Evolutionary conservation across 1,284 basidiomycete genomes (phyloP).

Genomic region (Moniliophthora roreri): DNA sequence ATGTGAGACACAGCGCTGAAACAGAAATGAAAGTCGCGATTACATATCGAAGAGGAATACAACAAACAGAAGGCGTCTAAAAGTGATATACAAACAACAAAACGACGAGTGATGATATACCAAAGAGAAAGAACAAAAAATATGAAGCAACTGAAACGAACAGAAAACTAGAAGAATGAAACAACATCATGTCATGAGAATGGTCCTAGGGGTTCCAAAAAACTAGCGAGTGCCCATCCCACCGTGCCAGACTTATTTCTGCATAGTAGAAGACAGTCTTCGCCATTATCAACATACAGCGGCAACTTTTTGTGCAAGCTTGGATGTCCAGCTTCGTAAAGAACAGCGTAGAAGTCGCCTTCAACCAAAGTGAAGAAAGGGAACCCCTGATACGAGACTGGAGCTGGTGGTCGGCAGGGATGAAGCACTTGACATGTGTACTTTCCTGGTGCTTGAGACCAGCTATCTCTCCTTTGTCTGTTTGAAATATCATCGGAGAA

Average conservation of each 20-base stretch:
- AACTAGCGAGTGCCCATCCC: conserved; percentile 82
- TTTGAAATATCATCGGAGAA: not conserved
- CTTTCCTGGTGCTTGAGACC: conserved; percentile 46
- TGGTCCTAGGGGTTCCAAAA: conserved; percentile 51
- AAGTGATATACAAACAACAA: too few relatives aligned
- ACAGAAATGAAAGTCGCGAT: too few relatives aligned
- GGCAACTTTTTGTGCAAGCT: conserved; percentile 67
- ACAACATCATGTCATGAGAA: too few relatives aligned
- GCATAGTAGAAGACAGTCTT: conserved; percentile 72
- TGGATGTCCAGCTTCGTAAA: conserved; percentile 77
- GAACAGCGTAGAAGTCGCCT: conserved; percentile 62
- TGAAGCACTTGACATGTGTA: conserved; percentile 69
- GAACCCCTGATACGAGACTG: conserved; percentile 66
- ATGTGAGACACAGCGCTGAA: too few relatives aligned
- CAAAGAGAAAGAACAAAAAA: too few relatives aligned
- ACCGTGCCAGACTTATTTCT: conserved; percentile 51
- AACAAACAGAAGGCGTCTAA: too few relatives aligned
- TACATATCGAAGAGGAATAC: too few relatives aligned
- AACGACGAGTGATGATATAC: too few relatives aligned
- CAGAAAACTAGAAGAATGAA: too few relatives aligned
- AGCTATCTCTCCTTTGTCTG: conserved; percentile 29
- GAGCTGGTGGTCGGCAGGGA: conserved; percentile 58
- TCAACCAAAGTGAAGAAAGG: conserved; percentile 69
- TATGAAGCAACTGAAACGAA: too few relatives aligned
- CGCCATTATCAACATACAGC: conserved; percentile 75